phyloP scores from a whole-genome alignment of 495 filamentous ascomycete species.

The Cenococcum geophilum region DNA sequence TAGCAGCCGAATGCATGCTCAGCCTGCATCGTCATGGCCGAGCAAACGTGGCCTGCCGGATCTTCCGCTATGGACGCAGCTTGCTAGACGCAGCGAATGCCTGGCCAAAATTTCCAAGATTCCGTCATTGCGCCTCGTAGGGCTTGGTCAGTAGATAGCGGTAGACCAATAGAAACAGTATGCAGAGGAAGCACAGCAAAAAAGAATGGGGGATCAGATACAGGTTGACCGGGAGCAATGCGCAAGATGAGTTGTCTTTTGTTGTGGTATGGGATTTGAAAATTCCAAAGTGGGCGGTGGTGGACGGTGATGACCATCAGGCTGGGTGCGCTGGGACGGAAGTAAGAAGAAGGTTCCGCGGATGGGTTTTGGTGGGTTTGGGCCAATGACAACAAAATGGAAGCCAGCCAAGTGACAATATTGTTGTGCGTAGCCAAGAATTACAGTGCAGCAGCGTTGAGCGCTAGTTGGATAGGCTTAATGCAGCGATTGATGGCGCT shows the following conservation, averaged over 20 bases:
- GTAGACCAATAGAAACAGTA: constrained; percentile 11
- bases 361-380: constrained; percentile 8
- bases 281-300: neutral
- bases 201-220: neutral
- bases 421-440: constrained; percentile 26
- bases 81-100: constrained; percentile 19
- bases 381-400: constrained; percentile 21
- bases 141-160: neutral
- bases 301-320: constrained; percentile 17
- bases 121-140: constrained; percentile 17
- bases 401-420: constrained; percentile 18
- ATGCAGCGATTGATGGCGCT: constrained; percentile 26
- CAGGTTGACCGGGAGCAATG: neutral
- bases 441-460: constrained; percentile 25
- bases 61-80: constrained; percentile 16
- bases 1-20: constrained; percentile 8
- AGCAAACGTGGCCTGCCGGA: constrained; percentile 29
- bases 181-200: constrained; percentile 15
- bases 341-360: constrained; percentile 10
- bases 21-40: constrained; percentile 10
- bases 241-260: constrained; percentile 30
- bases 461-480: constrained; percentile 16
- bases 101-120: neutral
- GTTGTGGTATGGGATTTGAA: constrained; percentile 14
- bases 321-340: neutral